phyloP scores from a whole-genome alignment of 1,284 basidiomycete genomes.

The Pseudozyma hubeiensis region DNA sequence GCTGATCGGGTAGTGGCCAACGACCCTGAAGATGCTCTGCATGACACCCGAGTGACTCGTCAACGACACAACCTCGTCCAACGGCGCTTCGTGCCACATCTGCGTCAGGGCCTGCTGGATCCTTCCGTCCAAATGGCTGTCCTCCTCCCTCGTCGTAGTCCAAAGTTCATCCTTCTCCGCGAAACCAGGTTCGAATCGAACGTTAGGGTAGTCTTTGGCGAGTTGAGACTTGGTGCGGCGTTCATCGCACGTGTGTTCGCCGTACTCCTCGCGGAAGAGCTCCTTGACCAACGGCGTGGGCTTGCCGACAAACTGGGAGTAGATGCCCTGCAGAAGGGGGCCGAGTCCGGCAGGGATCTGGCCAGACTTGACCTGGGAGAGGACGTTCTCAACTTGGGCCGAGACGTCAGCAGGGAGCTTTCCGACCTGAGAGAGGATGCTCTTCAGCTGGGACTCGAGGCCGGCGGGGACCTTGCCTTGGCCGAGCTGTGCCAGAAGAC shows the following conservation, averaged over 20 bases:
- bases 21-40: slow-evolving; percentile 43
- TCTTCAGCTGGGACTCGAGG: not conserved
- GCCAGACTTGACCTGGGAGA: not conserved
- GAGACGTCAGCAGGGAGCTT: not conserved
- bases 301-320: not conserved
- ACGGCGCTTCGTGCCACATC: slow-evolving; percentile 32
- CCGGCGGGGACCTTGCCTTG: not conserved
- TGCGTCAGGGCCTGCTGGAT: slow-evolving; percentile 34
- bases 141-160: slow-evolving; percentile 30
- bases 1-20: slow-evolving; percentile 35
- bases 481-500: not conserved
- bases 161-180: slow-evolving; percentile 27
- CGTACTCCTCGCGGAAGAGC: slow-evolving; percentile 47
- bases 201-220: slow-evolving; percentile 30
- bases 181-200: slow-evolving; percentile 33
- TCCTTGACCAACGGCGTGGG: slow-evolving; percentile 19
- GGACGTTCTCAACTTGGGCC: not conserved
- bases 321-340: not conserved
- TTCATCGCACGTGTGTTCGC: slow-evolving; percentile 54
- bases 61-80: slow-evolving; percentile 39
- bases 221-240: slow-evolving; percentile 32
- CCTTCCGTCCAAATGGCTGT: slow-evolving; percentile 24
- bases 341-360: not conserved
- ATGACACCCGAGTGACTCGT: slow-evolving; percentile 54
- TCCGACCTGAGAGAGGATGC: not conserved